Evolutionary conservation across 2,329 filamentous ascomycete species (phyloP), one percentile per base, ranked within the genome.

Genomic region (Spiromastix sp.): DNA sequence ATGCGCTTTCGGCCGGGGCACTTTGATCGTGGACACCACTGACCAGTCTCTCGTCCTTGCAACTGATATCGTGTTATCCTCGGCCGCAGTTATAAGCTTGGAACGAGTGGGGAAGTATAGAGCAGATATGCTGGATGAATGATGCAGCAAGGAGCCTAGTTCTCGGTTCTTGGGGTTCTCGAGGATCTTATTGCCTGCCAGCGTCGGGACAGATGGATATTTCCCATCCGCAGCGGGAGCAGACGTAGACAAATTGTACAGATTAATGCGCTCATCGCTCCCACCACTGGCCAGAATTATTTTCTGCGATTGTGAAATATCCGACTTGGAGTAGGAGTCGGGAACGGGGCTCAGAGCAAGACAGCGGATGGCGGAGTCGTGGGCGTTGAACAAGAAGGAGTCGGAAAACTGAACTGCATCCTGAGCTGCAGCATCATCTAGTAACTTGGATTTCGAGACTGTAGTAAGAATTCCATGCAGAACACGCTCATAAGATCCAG

Each of bases 301-400:
- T 56, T 91, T 94, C 54, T 85, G 81, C n/a, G 79, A 44, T 69
- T 74, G 9, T 66, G 69, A 38, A 66, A 55, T 52, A 40, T 60
- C 54, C 4, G 29, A 20, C 25, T 53, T 50, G n/a, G n/a, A n/a
- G n/a, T n/a, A n/a, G n/a, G n/a, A n/a, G 13, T 71, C 72, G 9
- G 84, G 83, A 1, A 82, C 69, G 3, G 82, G 81, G 6, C 89
- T 95, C 42, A 95, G 63, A 16, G 87, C 85, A 21, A 98, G 71
- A 55, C 85, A 93, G 49, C 86, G 81, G 55, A 98, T 85, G 4
- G 91, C 81, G 9, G 87, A 93, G 38, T 77, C 72, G 63, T 98
- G 91, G 10, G 91, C 87, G 54, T 87, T 85, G 72, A 98, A 95
- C 38, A 98, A 74, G 59, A 98, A 98, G 0, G 84, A 89, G 59